A percentile compares a stretch with the other conserved stretches of the same genome.
phyloP scores from a whole-genome alignment of 2,329 filamentous ascomycete species.

The Colletotrichum lindemuthianum region DNA sequence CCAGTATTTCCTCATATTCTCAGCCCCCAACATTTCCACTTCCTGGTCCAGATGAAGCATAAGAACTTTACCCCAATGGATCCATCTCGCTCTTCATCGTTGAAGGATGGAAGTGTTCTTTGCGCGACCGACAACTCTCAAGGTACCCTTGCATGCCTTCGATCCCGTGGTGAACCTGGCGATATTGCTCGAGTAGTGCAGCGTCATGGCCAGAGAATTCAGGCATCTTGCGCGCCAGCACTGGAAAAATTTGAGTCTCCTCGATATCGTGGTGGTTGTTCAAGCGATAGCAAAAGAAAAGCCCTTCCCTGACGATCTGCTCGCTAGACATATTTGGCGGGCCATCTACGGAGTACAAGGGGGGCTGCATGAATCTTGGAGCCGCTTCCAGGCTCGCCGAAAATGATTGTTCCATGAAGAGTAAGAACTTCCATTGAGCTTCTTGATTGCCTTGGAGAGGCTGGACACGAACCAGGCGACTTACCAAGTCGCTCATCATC shows the following conservation, averaged over 20 bases:
- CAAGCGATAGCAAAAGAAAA: conserved; percentile 75
- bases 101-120: conserved; percentile 64
- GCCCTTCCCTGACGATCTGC: conserved; percentile 73
- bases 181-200: conserved; percentile 78
- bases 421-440: neutral
- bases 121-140: conserved; percentile 68
- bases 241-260: conserved; percentile 81
- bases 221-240: conserved; percentile 80
- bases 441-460: neutral
- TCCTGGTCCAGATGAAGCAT: conserved; percentile 88
- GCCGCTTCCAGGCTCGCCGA: conserved; percentile 77
- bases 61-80: conserved; percentile 77
- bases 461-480: conserved; percentile 40
- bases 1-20: conserved; percentile 91
- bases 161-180: conserved; percentile 80
- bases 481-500: conserved; percentile 77
- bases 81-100: conserved; percentile 79
- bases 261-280: conserved; percentile 83
- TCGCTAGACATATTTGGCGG: conserved; percentile 65
- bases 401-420: conserved; percentile 77
- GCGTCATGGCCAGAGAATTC: conserved; percentile 68
- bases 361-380: conserved; percentile 69
- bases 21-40: conserved; percentile 79
- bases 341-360: conserved; percentile 63
- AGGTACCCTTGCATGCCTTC: conserved; percentile 75